A percentile compares a stretch with the other conserved stretches of the same genome.
Conservation (phyloP, 495 filamentous ascomycete genomes). For the Penicillium robsamsonii region DNA sequence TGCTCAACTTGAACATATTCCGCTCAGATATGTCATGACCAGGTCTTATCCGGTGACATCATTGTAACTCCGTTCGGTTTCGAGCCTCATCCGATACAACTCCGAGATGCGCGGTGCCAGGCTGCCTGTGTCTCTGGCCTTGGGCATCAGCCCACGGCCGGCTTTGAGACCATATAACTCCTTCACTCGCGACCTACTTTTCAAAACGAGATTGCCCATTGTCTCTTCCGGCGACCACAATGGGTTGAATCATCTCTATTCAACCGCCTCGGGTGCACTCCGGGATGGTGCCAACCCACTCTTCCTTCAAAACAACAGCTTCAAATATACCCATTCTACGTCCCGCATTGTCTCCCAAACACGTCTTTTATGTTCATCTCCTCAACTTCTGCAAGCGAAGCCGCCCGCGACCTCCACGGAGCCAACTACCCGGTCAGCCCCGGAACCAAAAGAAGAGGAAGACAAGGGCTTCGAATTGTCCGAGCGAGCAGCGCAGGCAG, state of each 20-base stretch:
- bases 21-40: slow-evolving; percentile 39
- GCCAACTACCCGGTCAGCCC: slow-evolving; percentile 13
- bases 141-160: slow-evolving; percentile 32
- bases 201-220: slow-evolving; percentile 8
- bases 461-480: slow-evolving; percentile 62
- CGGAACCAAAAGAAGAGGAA: slow-evolving; percentile 39
- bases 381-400: slow-evolving; percentile 30
- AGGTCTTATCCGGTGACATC: slow-evolving; percentile 26
- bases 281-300: slow-evolving; percentile 21
- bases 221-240: slow-evolving; percentile 4
- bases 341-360: slow-evolving; percentile 24
- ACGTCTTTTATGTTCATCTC: slow-evolving; percentile 33
- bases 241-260: slow-evolving; percentile 25
- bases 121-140: slow-evolving; percentile 37
- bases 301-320: slow-evolving; percentile 17
- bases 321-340: slow-evolving; percentile 13
- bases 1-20: slow-evolving; percentile 12
- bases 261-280: slow-evolving; percentile 24
- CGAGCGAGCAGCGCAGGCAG: slow-evolving; percentile 82
- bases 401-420: slow-evolving; percentile 13
- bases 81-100: slow-evolving; percentile 17
- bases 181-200: slow-evolving; percentile 21
- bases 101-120: slow-evolving; percentile 46
- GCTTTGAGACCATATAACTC: slow-evolving; percentile 20
- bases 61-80: slow-evolving; percentile 25